Base-by-base conservation (phyloP, 1,139 yeast species). In the Kodamaea sp. region DNA sequence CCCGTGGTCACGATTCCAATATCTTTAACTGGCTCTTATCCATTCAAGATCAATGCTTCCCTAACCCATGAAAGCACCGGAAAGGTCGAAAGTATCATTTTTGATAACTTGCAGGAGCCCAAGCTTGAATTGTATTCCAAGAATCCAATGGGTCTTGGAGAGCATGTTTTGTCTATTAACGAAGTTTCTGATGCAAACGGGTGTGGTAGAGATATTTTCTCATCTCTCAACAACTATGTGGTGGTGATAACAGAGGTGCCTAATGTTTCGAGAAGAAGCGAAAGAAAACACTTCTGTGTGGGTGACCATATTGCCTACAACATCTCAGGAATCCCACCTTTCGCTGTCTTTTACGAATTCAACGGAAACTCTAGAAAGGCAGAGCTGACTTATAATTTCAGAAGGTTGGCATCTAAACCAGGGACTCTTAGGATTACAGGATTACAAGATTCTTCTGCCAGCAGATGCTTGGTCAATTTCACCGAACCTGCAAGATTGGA, bases 261-360 rank as follows among this genome's bases (percentile, higher is more conserved):
- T 7, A 74, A 77, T 42, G 78, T 89, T 7, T 60, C 57, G 24
- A 66, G 59, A 36, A 63, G 38, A 7, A 64, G 63, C 8, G 57
- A 73, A 1, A 61, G 64, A 21, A 70, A 74, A 2, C 55, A 67
- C 47, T 84, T 80, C 51, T 92, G 99, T 72, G 96, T 90, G 24
- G 98, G 98, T 4, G 97, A 92, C 43, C 84, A 86, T 44, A 77
- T 92, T 18, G 72, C 83, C 0, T 87, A 87, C 53, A 77, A 82
- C 41, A 60, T 92, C 41, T 76, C 77, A 10, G 98, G 98, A 4
- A 70, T 76, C 3, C 76, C 95, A 0, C 96, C 96, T 16, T 89
- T 87, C 57, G 73, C 72, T 1, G 74, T 94, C 3, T 76, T 70
- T 32, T 92, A 92, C 55, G 74, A 73, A 11, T 90, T 90, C 63